These are phyloP conservation scores for Pleoardoris graminearum DNA, from an alignment of 2,329 filamentous ascomycete genomes.

Conservation along the genomic window DNA sequence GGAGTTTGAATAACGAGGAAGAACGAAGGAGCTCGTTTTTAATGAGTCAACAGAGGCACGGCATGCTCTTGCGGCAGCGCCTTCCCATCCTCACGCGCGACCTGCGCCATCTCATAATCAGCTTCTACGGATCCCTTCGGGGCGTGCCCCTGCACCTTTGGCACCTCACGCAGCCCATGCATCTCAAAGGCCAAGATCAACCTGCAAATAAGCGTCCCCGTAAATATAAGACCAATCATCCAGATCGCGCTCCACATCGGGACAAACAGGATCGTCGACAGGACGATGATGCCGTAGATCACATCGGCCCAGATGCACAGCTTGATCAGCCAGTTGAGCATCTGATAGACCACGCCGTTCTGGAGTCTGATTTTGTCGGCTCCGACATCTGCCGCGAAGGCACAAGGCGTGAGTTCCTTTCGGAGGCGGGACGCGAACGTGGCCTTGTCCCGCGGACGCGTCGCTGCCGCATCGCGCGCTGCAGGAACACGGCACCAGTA, in stretches of 20 bases:
- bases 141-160: neutral
- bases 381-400: neutral
- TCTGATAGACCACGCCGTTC: neutral
- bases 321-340: slow-evolving; percentile 6
- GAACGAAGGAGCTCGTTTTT: neutral
- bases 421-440: neutral
- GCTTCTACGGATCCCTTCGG: neutral
- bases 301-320: neutral
- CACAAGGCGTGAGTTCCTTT: slow-evolving; percentile 1
- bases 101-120: slow-evolving; percentile 12
- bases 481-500: neutral
- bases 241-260: neutral
- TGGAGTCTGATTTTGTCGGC: neutral
- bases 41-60: neutral
- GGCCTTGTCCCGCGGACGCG: neutral
- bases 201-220: neutral
- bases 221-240: neutral
- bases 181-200: slow-evolving; percentile 4
- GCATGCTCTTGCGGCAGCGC: neutral
- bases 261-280: slow-evolving; percentile 3
- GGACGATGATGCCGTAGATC: neutral
- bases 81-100: neutral
- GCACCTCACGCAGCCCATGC: neutral
- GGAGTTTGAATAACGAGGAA: neutral
- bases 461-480: neutral